phyloP scores from a whole-genome alignment of 371 early-diverging fungal genomes.

The Mucor racemosus region DNA sequence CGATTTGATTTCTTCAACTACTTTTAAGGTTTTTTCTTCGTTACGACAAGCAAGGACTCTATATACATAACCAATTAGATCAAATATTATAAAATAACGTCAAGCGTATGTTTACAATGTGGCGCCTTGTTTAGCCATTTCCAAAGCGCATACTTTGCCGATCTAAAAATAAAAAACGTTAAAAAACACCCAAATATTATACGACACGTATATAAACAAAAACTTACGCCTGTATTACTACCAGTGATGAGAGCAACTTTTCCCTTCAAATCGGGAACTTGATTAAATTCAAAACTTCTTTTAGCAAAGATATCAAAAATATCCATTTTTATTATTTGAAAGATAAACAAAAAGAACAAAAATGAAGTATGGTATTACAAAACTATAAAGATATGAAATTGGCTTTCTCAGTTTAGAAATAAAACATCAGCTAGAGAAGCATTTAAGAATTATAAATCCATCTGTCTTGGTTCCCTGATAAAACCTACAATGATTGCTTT shows the following conservation, averaged over 20 bases:
- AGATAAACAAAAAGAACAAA: not conserved
- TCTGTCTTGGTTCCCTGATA: not conserved
- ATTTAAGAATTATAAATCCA: not conserved
- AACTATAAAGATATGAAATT: no score
- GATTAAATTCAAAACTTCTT: slow-evolving; percentile 30
- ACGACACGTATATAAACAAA: not conserved
- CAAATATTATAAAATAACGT: no score
- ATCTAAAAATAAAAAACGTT: slow-evolving; percentile 32
- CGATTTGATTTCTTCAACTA: slow-evolving; percentile 55
- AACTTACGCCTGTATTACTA: slow-evolving; percentile 63
- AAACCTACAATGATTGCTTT: not conserved
- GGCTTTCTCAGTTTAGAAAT: not conserved
- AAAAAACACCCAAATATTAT: no score
- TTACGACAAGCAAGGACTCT: slow-evolving; percentile 66
- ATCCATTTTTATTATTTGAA: not conserved
- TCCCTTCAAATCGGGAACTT: slow-evolving; percentile 69
- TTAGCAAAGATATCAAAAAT: slow-evolving; percentile 20
- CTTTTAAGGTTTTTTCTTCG: slow-evolving; percentile 44
- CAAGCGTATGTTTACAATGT: slow-evolving; percentile 44
- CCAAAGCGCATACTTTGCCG: slow-evolving; percentile 62
- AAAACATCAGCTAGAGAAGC: not conserved
- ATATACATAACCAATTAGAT: not conserved
- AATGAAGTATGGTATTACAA: not conserved
- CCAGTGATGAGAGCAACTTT: slow-evolving; percentile 80
- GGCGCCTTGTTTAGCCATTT: slow-evolving; percentile 65